Evolutionary conservation across 805 yeast genomes (phyloP).

Genomic region (Ogataea zsoltii): DNA sequence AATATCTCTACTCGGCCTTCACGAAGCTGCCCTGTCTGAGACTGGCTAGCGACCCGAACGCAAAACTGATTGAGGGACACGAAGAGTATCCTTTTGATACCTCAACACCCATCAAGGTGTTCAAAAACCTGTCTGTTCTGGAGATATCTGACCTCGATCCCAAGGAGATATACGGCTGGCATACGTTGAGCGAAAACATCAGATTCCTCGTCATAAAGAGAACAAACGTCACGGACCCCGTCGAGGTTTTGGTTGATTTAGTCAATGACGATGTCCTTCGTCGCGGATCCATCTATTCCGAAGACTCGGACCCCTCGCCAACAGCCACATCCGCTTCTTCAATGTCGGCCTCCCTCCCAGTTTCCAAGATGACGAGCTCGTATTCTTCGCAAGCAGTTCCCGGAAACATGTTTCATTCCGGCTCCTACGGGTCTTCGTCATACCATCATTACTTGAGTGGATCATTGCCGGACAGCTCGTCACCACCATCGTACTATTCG

Average conservation of each 20-base stretch:
- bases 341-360: conserved; percentile 25
- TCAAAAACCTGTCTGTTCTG: conserved; percentile 61
- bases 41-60: conserved; percentile 58
- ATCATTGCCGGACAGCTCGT: conserved; percentile 26
- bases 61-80: conserved; percentile 57
- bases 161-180: conserved; percentile 68
- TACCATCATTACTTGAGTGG: conserved; percentile 29
- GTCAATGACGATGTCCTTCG: conserved; percentile 50
- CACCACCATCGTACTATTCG: conserved; percentile 21
- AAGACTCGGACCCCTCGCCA: conserved; percentile 21
- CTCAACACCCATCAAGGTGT: conserved; percentile 61
- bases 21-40: conserved; percentile 66
- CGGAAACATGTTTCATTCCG: conserved; percentile 9
- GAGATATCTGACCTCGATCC: conserved; percentile 63
- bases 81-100: conserved; percentile 75
- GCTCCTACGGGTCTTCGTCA: conserved; percentile 22
- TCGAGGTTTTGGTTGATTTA: conserved; percentile 51
- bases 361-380: conserved; percentile 16
- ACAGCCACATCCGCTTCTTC: conserved; percentile 20
- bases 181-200: conserved; percentile 51
- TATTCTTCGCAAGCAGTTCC: conserved; percentile 23
- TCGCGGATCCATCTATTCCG: conserved; percentile 29
- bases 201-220: conserved; percentile 56
- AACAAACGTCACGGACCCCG: conserved; percentile 50
- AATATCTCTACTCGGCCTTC: conserved; percentile 61